Percentiles rank a stretch among this genome's conserved stretches.
Conservation (phyloP, 768 basidiomycete genomes). For the Imleria badia region DNA sequence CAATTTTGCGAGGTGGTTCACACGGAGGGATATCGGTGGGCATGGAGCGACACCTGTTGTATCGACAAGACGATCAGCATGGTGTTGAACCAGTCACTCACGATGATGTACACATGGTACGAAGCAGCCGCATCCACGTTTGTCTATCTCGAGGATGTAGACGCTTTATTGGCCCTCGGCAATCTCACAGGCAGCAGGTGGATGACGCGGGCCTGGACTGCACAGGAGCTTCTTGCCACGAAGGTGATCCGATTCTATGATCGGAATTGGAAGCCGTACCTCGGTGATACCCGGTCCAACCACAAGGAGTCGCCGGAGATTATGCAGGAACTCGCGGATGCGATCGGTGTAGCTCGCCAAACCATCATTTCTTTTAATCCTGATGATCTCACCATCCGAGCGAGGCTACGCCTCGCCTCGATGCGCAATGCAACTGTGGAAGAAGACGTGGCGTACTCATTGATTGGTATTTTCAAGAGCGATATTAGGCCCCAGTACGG, state of each 20-base stretch:
- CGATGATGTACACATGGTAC: constrained; percentile 16
- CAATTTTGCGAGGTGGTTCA: constrained; percentile 8
- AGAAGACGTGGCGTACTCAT: constrained; percentile 8
- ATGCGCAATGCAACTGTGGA: not conserved
- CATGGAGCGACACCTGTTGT: constrained; percentile 13
- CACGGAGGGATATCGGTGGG: constrained; percentile 13
- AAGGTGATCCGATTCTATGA: constrained; percentile 11
- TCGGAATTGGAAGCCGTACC: constrained; percentile 10
- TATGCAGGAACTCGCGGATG: not conserved
- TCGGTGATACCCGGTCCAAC: not conserved
- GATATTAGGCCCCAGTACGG: constrained; percentile 8
- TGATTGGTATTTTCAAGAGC: not conserved
- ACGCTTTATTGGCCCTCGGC: not conserved
- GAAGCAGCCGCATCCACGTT: constrained; percentile 4
- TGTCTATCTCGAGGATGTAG: not conserved
- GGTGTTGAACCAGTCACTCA: constrained; percentile 7
- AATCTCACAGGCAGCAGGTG: not conserved
- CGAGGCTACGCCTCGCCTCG: constrained; percentile 10
- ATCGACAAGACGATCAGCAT: constrained; percentile 10
- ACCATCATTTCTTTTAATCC: not conserved
- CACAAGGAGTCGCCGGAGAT: constrained; percentile 14
- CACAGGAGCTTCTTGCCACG: constrained; percentile 15
- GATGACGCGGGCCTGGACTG: constrained; percentile 18
- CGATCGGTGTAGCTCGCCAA: too few relatives aligned
- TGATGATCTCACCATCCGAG: constrained; percentile 1